phyloP scores from a whole-genome alignment of 352 stramenopile species.

The Globisporangium middletonii region DNA sequence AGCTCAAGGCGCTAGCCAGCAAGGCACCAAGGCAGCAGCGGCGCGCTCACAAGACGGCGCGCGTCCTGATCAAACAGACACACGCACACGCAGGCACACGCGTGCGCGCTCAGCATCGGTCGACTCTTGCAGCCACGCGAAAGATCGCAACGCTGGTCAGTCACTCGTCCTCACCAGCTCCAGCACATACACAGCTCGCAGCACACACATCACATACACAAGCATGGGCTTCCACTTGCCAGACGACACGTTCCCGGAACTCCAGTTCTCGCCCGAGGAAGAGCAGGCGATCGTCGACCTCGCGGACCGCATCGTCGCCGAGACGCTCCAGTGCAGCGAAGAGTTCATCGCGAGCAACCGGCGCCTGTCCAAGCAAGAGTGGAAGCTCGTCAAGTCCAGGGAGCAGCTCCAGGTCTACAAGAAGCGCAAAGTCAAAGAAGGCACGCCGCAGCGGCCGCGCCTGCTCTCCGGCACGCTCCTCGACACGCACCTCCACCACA shows the following conservation, averaged over 20 bases:
- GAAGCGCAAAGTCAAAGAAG: constrained; percentile 23
- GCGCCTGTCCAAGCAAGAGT: constrained; percentile 27
- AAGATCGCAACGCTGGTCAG: too few species aligned
- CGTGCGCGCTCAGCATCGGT: background rate
- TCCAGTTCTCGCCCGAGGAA: constrained; percentile 28
- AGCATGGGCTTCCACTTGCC: constrained; percentile 18
- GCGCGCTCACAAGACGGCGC: background rate
- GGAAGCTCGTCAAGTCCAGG: constrained; percentile 48
- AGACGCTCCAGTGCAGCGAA: constrained; percentile 49
- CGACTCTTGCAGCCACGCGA: too few species aligned
- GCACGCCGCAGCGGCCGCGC: constrained; percentile 25
- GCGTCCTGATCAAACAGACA: too few species aligned
- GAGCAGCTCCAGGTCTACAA: constrained; percentile 56
- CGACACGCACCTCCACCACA: constrained; percentile 24
- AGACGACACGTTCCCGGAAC: constrained; percentile 17
- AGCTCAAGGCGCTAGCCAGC: background rate
- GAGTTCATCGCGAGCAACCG: constrained; percentile 35
- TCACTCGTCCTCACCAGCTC: too few species aligned
- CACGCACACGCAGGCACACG: background rate
- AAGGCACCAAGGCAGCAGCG: background rate
- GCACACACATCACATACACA: background rate
- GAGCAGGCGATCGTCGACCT: constrained; percentile 34
- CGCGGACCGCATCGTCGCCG: constrained; percentile 47
- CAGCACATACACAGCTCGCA: background rate
- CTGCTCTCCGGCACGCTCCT: constrained; percentile 39